Evolutionary conservation across 306 rosid genomes (phyloP).

Genomic region (Clitoria ternatea): DNA sequence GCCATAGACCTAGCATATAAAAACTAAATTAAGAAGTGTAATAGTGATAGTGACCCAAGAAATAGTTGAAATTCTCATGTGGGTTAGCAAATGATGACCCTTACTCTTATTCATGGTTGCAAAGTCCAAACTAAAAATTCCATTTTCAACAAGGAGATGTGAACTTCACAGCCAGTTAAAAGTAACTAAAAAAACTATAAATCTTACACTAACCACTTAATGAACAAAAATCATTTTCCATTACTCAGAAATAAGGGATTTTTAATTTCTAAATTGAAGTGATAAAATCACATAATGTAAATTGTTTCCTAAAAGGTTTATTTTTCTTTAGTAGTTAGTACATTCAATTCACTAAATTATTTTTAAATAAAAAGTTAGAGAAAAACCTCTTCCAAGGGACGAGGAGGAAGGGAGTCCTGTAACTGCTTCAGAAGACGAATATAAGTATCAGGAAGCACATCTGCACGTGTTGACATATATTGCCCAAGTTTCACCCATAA

Average conservation of each 20-base stretch:
- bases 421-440: conserved; percentile 74
- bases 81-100: neutral
- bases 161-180: neutral
- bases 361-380: neutral
- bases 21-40: conserved; percentile 28
- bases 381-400: conserved; percentile 85
- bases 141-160: conserved; percentile 12
- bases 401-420: conserved; percentile 98
- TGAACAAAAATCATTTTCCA: neutral
- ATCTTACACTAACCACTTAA: conserved; percentile 1
- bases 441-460: conserved; percentile 91
- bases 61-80: conserved; percentile 7
- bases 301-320: neutral
- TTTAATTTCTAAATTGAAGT: too few species aligned
- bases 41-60: neutral
- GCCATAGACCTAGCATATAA: conserved; percentile 58
- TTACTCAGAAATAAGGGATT: neutral
- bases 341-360: neutral
- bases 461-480: conserved; percentile 94
- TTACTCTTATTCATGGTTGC: conserved; percentile 14
- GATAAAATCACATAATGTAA: neutral
- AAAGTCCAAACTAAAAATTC: conserved; percentile 9
- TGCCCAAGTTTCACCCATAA: conserved; percentile 99
- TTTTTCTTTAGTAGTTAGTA: neutral
- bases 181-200: conserved; percentile 2